A percentile compares a stretch with the other conserved stretches of the same genome.
Conservation (phyloP, 148 eudicot genomes). For the Arctostaphylos glauca region DNA sequence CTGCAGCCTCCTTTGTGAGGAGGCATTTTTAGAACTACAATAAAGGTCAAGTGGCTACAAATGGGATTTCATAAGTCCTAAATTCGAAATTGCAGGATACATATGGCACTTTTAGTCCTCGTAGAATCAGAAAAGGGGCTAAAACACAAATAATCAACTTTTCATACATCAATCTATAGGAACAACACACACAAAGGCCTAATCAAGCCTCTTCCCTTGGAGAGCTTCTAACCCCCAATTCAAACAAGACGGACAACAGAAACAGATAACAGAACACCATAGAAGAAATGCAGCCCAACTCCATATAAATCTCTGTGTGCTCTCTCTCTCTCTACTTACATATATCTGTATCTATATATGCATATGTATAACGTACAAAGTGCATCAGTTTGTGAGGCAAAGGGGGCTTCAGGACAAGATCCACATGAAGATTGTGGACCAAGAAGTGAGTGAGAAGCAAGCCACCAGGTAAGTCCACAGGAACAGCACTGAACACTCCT, state of each 20-base stretch:
- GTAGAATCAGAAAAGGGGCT: neutral
- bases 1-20: neutral
- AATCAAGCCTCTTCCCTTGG: neutral
- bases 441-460: constrained; percentile 46
- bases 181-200: constrained; percentile 5
- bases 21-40: neutral
- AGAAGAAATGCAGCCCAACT: neutral
- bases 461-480: constrained; percentile 64
- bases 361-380: neutral
- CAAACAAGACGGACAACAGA: neutral
- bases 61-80: neutral
- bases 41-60: neutral
- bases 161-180: constrained; percentile 15
- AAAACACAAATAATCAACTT: neutral
- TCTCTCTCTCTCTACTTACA: neutral
- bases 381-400: neutral
- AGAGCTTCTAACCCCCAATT: neutral
- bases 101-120: neutral
- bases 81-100: neutral
- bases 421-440: constrained; percentile 69
- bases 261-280: neutral
- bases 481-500: constrained; percentile 56
- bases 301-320: neutral
- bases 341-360: neutral
- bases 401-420: constrained; percentile 34